Base-by-base conservation (phyloP, 352 stramenopile species). In the Labyrinthula sp. region DNA sequence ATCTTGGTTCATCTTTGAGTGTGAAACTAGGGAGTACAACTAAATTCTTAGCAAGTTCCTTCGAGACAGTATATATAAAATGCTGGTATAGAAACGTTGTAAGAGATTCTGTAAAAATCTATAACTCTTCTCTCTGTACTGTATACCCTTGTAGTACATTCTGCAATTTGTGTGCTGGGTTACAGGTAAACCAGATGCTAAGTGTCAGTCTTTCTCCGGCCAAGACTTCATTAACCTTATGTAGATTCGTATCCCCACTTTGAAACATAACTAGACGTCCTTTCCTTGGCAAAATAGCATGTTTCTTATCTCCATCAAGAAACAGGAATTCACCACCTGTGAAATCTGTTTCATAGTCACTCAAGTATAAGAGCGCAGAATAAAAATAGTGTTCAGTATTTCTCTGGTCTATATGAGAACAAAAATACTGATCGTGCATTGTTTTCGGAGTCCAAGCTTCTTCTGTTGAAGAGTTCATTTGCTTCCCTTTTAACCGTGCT, bases 361-460 rank as follows among this genome's bases (percentile, higher is more conserved):
- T 67, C 5, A 89, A 56, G 41, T 89, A 90, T 4, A 90, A 45
- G 21, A 89, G 57, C 0, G 76, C 75, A 10, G 75, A 88, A 63
- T 85, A 89, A 49, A 87, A 75, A 59, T 90, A 89, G 56, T 90
- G 77, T n/a, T 62, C 63, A 0, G 78, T 89, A 61, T 90, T 90
- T 45, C 82, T 69, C 63, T 86, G 82, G 63, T 89, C 77, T 24
- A 85, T 71, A 34, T 89, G 78, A 14, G 69, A 63, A 49, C 86
- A 73, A 70, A 71, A 90, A 58, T 90, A 90, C 49, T 88, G 77
- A 48, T 90, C 78, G 60, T 90, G 78, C 22, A 85, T 56, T 26
- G 79, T 70, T 0, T 35, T 38, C 2, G 77, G 72, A 2, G 40
- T 60, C 77, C 77, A 89, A 4, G 66, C 69, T 17, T 59, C 50